Conservation (phyloP, 202 grass and related monocot genomes). For the Tripidium arundinaceum region DNA sequence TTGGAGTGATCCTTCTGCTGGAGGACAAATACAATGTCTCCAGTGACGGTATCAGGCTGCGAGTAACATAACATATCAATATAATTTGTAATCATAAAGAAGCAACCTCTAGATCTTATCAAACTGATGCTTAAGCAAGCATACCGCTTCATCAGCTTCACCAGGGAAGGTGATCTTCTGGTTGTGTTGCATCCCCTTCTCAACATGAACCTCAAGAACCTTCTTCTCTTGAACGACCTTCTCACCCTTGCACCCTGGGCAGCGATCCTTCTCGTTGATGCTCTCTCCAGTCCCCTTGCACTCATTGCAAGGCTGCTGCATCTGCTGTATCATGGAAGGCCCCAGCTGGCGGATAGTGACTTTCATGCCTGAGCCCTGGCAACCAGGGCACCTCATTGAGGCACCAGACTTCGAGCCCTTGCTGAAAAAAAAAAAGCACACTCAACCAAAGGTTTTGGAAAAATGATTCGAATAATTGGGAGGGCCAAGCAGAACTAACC, state of each 20-base stretch:
- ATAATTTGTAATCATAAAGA: background rate
- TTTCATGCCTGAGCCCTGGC: constrained; percentile 94
- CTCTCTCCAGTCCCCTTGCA: constrained; percentile 87
- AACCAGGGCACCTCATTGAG: constrained; percentile 86
- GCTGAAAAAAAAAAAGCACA: constrained; percentile 31
- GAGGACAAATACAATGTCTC: constrained; percentile 91
- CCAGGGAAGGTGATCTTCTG: constrained; percentile 97
- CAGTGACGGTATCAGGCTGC: constrained; percentile 90
- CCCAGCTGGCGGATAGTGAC: constrained; percentile 83
- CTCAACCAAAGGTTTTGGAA: background rate
- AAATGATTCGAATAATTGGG: background rate
- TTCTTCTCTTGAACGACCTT: constrained; percentile 90
- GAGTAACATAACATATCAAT: constrained; percentile 23
- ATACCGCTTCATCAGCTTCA: constrained; percentile 90
- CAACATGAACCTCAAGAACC: constrained; percentile 80
- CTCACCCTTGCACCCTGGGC: constrained; percentile 81
- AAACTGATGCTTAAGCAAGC: constrained; percentile 7
- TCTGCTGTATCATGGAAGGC: constrained; percentile 91
- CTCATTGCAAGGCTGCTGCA: constrained; percentile 90
- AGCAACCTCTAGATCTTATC: background rate
- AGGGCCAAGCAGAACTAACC: constrained; percentile 32
- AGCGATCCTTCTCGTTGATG: constrained; percentile 83
- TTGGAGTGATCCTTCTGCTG: constrained; percentile 92
- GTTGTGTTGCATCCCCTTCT: constrained; percentile 89
- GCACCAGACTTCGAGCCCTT: constrained; percentile 97